These are phyloP conservation scores for Rutstroemia sp. DNA, from an alignment of 2,329 filamentous ascomycete genomes.

Conservation along the genomic window DNA sequence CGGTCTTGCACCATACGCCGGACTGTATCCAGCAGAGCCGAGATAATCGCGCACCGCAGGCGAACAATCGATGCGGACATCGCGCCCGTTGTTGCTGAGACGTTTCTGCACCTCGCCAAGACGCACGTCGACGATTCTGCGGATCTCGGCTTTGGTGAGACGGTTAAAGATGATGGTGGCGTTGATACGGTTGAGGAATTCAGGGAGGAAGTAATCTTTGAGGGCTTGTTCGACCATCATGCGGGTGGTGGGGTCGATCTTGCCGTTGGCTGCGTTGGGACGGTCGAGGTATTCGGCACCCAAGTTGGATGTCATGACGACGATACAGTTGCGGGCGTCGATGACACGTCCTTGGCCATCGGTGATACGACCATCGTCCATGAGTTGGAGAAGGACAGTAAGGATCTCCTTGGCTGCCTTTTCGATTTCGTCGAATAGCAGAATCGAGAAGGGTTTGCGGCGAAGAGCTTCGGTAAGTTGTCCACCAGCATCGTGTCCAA, in stretches of 20 bases:
- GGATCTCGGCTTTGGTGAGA: constrained; percentile 80
- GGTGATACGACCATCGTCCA: constrained; percentile 98
- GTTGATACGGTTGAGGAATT: constrained; percentile 97
- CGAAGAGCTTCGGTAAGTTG: constrained; percentile 93
- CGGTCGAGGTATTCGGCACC: constrained; percentile 90
- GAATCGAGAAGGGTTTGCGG: constrained; percentile 91
- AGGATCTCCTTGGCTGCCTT: constrained; percentile 97
- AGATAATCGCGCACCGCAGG: constrained; percentile 89
- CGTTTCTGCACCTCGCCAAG: constrained; percentile 86
- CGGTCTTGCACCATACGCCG: constrained; percentile 88
- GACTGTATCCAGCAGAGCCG: constrained; percentile 84
- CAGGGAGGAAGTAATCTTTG: constrained; percentile 92
- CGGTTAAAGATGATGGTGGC: constrained; percentile 98
- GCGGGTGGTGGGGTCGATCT: constrained; percentile 75
- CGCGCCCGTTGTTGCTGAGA: constrained; percentile 75
- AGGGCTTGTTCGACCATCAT: constrained; percentile 88
- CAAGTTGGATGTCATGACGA: constrained; percentile 98
- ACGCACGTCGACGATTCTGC: constrained; percentile 90
- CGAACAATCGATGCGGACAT: constrained; percentile 75
- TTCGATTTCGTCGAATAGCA: constrained; percentile 96
- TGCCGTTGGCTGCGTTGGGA: constrained; percentile 69
- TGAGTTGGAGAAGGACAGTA: constrained; percentile 95
- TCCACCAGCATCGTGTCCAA: constrained; percentile 91
- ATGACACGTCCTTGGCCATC: constrained; percentile 94
- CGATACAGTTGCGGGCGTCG: constrained; percentile 95